phyloP scores from a whole-genome alignment of 2,329 filamentous ascomycete species.

The Fusarium sp. region DNA sequence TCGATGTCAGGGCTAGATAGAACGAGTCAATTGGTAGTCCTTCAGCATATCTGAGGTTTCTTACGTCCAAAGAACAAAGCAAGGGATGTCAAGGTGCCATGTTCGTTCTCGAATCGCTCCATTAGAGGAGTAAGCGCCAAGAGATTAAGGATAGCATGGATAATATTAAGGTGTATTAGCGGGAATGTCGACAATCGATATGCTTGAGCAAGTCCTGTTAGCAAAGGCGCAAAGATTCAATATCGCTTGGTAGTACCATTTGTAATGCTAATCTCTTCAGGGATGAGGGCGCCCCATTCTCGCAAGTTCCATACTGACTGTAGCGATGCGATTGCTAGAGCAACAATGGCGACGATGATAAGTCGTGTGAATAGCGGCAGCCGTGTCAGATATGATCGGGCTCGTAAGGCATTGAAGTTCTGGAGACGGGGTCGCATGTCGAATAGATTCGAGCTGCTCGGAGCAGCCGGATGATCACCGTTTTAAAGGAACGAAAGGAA shows the following conservation, averaged over 20 bases:
- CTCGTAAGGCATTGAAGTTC: constrained; percentile 73
- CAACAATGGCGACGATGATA: constrained; percentile 71
- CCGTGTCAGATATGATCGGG: constrained; percentile 83
- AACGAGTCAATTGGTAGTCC: constrained; percentile 11
- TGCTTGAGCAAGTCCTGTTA: constrained; percentile 61
- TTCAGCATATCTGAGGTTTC: constrained; percentile 49
- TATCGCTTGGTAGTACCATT: constrained; percentile 63
- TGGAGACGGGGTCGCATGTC: constrained; percentile 47
- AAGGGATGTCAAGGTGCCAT: constrained; percentile 89
- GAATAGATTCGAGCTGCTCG: constrained; percentile 37
- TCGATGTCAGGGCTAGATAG: constrained; percentile 75
- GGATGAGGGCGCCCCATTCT: constrained; percentile 82
- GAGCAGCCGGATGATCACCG: constrained; percentile 37
- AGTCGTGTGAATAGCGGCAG: constrained; percentile 88
- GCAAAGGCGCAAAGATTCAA: background rate
- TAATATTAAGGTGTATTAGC: constrained; percentile 81
- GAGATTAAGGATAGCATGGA: constrained; percentile 84
- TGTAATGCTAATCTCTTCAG: constrained; percentile 75
- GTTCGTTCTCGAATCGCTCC: constrained; percentile 91
- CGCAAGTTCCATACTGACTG: constrained; percentile 76
- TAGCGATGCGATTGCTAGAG: constrained; percentile 70
- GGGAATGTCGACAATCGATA: constrained; percentile 94
- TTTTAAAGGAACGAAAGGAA: background rate
- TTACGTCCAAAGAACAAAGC: constrained; percentile 90
- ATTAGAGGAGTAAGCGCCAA: constrained; percentile 85